These are phyloP conservation scores for Lyophyllum semitale DNA, from an alignment of 768 basidiomycete species.

Conservation along the genomic window DNA sequence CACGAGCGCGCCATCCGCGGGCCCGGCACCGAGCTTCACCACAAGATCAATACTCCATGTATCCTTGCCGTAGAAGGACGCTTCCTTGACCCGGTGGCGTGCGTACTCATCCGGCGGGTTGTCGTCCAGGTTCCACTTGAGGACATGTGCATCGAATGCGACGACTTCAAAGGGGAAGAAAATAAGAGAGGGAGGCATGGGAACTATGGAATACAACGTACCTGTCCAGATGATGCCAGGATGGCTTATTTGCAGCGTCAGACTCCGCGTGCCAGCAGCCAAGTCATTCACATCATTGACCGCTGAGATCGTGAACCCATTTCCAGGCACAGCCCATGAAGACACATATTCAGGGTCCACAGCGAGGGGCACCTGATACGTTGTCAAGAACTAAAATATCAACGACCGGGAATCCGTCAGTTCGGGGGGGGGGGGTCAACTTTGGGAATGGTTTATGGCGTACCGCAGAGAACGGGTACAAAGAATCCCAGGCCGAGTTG, in stretches of 20 bases:
- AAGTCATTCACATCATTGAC: slow-evolving; percentile 57
- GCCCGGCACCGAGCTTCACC: slow-evolving; percentile 47
- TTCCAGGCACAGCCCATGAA: slow-evolving; percentile 42
- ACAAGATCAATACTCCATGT: slow-evolving; percentile 74
- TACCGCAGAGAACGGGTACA: slow-evolving; percentile 82
- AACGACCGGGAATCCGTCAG: no score
- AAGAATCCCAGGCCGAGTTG: slow-evolving; percentile 85
- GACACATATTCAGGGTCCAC: slow-evolving; percentile 49
- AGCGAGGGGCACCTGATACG: slow-evolving; percentile 76
- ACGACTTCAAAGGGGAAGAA: slow-evolving; percentile 50
- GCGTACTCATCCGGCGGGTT: slow-evolving; percentile 74
- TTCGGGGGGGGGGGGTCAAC: no score
- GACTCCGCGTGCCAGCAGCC: slow-evolving; percentile 59
- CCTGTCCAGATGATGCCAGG: slow-evolving; percentile 88
- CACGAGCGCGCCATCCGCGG: slow-evolving; percentile 36
- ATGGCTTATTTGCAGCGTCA: slow-evolving; percentile 73
- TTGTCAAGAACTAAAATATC: slow-evolving; percentile 85
- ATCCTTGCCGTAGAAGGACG: slow-evolving; percentile 79
- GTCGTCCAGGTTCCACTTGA: slow-evolving; percentile 81
- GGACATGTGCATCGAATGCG: slow-evolving; percentile 88
- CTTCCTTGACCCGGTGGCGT: slow-evolving; percentile 91
- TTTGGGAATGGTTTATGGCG: no score
- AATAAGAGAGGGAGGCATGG: background rate
- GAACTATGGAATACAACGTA: slow-evolving; percentile 19
- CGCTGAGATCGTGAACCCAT: slow-evolving; percentile 56